Evolutionary conservation across 2,329 filamentous ascomycete genomes (phyloP), one percentile per base, ranked within the genome.

Genomic region (Colletotrichum musae): DNA sequence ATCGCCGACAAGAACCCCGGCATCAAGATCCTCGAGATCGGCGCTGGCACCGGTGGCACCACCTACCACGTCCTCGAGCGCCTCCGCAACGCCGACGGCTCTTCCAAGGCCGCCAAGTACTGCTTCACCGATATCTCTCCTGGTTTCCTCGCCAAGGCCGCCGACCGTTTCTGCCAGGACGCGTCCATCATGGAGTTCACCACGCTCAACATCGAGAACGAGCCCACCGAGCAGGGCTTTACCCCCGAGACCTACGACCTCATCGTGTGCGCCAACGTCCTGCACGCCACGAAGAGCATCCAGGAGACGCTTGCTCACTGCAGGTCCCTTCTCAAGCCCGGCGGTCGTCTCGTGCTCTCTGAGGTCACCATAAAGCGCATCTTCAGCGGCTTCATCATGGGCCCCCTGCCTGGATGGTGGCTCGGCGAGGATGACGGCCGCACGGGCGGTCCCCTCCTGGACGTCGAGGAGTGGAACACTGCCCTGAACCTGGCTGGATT

Each of bases 41-140:
- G 66, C 12, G 66, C 66, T 6, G 66, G 66, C 6, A 69, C 66
- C 0, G 66, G 66, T 16, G 66, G 66, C 26, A 69, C 66, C 2
- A 69, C 66, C 0, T 64, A 54, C 47, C 60, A 65, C 28, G 66
- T 69, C 1, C 66, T 69, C 4, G 63, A 70, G 62, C 67, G 62
- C 28, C 67, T 69, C 4, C 61, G 61, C 54, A 69, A 60, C 12
- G 58, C 64, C 21, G 59, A 68, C 6, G 64, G 64, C 2, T 45
- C 45, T 39, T 68, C 64, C 16, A 68, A 63, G 59, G 64, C 64
- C 6, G 51, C 64, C 13, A 69, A 67, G 6, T 86, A 85, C 63
- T 80, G 79, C 6, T 86, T 79, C 73, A 86, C 85, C 0, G 84
- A 86, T 60, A 80, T 85, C 18, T 81, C 81, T 0, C 68, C 79